Conservation (phyloP, 2,329 filamentous ascomycete species). For the Penicillium sp. region DNA sequence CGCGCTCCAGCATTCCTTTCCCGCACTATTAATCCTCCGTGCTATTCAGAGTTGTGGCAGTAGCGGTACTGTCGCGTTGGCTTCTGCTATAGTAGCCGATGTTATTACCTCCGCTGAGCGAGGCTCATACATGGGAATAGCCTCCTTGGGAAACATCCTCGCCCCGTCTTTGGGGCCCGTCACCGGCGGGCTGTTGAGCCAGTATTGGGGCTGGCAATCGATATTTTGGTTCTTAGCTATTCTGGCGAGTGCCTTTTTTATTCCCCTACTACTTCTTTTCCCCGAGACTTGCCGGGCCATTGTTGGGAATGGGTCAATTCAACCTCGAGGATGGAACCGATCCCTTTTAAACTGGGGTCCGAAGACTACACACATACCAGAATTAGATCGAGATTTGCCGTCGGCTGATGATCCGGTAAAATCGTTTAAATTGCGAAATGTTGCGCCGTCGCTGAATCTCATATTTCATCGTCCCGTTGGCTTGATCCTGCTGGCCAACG, state of each 20-base stretch:
- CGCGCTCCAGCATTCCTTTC: conserved; percentile 37
- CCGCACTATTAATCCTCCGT: conserved; percentile 33
- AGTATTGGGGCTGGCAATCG: conserved; percentile 48
- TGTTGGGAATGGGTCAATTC: conserved; percentile 32
- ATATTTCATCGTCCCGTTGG: conserved; percentile 31
- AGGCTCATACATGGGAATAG: conserved; percentile 41
- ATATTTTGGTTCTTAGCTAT: conserved; percentile 54
- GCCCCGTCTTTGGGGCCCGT: conserved; percentile 50
- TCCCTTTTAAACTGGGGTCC: conserved; percentile 16
- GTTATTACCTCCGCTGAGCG: conserved; percentile 39
- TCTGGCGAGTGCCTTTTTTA: conserved; percentile 29
- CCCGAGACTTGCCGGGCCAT: conserved; percentile 36
- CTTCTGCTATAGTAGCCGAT: conserved; percentile 41
- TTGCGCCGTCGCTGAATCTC: conserved; percentile 29
- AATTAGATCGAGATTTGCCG: neutral
- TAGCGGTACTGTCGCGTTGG: conserved; percentile 41
- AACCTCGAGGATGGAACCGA: conserved; percentile 29
- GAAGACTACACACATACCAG: neutral
- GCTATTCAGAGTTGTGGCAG: conserved; percentile 42
- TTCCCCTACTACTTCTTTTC: conserved; percentile 27
- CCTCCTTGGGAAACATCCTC: conserved; percentile 32
- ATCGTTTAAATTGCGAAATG: conserved; percentile 24
- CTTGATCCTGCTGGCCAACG: conserved; percentile 34
- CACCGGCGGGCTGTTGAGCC: conserved; percentile 48
- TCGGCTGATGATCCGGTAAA: neutral